A percentile compares a stretch with the other conserved stretches of the same genome.
Conservation (phyloP, 2,329 filamentous ascomycete species). For the Pseudogymnoascus sp. region DNA sequence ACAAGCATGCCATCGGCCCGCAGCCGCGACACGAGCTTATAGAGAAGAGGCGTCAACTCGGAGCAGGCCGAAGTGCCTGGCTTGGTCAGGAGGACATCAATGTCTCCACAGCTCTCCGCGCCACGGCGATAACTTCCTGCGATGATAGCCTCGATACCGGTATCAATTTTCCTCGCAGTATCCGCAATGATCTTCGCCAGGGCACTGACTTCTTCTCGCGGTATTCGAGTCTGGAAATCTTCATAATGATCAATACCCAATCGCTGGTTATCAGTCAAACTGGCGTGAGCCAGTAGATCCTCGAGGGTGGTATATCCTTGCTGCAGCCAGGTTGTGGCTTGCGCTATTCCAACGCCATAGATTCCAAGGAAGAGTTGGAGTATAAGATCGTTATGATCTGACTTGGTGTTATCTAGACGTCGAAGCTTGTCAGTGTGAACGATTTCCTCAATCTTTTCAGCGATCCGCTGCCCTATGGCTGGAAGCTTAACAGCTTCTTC, state of each 20-base stretch:
- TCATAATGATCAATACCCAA: slow-evolving; percentile 72
- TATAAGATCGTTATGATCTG: slow-evolving; percentile 56
- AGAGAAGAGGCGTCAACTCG: slow-evolving; percentile 55
- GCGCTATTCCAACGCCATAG: slow-evolving; percentile 65
- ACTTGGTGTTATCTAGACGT: slow-evolving; percentile 61
- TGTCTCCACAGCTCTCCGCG: slow-evolving; percentile 64
- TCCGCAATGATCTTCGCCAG: slow-evolving; percentile 58
- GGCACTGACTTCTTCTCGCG: slow-evolving; percentile 63
- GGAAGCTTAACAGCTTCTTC: slow-evolving; percentile 61
- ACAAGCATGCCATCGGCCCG: slow-evolving; percentile 58
- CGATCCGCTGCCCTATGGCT: slow-evolving; percentile 63
- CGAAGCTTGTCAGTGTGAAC: slow-evolving; percentile 63
- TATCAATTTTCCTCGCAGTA: slow-evolving; percentile 53
- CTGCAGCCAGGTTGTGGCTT: slow-evolving; percentile 68
- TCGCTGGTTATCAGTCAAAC: slow-evolving; percentile 60
- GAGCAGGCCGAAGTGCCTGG: slow-evolving; percentile 42
- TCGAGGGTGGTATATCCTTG: slow-evolving; percentile 67
- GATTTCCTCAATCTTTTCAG: slow-evolving; percentile 85
- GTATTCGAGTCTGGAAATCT: slow-evolving; percentile 73
- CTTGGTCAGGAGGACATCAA: slow-evolving; percentile 78
- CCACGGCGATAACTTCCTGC: slow-evolving; percentile 83
- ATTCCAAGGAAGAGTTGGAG: slow-evolving; percentile 67
- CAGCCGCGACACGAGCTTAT: slow-evolving; percentile 54
- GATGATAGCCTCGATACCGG: slow-evolving; percentile 59
- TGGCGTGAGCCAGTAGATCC: slow-evolving; percentile 55